Conservation (phyloP, 2,329 filamentous ascomycete genomes). For the Aspergillus unguis region DNA sequence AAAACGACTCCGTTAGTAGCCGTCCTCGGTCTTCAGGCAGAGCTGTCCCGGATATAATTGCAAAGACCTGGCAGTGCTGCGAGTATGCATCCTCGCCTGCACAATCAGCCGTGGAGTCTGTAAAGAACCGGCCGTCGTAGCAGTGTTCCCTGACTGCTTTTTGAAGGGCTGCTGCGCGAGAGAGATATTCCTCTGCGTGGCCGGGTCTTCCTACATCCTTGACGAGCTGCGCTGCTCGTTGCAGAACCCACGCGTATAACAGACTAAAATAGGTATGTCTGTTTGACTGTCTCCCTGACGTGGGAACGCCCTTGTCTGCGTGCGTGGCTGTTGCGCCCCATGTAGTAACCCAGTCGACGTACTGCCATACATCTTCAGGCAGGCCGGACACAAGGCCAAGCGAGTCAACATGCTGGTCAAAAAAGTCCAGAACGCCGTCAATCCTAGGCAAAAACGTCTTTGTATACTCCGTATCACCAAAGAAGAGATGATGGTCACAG, state of each 20-base stretch:
- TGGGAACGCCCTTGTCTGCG: slow-evolving; percentile 41
- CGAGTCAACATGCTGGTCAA: slow-evolving; percentile 18
- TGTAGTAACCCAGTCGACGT: slow-evolving; percentile 35
- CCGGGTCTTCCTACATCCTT: slow-evolving; percentile 32
- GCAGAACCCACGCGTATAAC: slow-evolving; percentile 39
- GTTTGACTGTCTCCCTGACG: slow-evolving; percentile 37
- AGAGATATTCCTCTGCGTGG: slow-evolving; percentile 28
- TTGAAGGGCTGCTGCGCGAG: slow-evolving; percentile 18
- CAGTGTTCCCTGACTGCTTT: slow-evolving; percentile 26
- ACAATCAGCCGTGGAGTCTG: slow-evolving; percentile 32
- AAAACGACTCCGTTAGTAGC: slow-evolving; percentile 29
- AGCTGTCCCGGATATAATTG: slow-evolving; percentile 26
- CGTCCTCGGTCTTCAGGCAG: slow-evolving; percentile 12
- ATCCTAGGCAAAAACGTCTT: slow-evolving; percentile 23
- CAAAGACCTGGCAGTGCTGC: slow-evolving; percentile 34
- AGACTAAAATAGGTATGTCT: slow-evolving; percentile 42
- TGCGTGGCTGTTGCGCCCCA: slow-evolving; percentile 30
- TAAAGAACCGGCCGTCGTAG: slow-evolving; percentile 30
- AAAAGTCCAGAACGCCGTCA: slow-evolving; percentile 26
- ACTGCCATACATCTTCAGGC: slow-evolving; percentile 30
- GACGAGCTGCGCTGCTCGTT: slow-evolving; percentile 32
- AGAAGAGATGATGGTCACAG: slow-evolving; percentile 30
- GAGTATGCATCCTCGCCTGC: slow-evolving; percentile 22
- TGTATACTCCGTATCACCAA: slow-evolving; percentile 26
- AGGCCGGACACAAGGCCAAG: slow-evolving; percentile 24